These are phyloP conservation scores for Dalbergia cultrata DNA, from an alignment of 306 rosid genomes.

Conservation along the genomic window DNA sequence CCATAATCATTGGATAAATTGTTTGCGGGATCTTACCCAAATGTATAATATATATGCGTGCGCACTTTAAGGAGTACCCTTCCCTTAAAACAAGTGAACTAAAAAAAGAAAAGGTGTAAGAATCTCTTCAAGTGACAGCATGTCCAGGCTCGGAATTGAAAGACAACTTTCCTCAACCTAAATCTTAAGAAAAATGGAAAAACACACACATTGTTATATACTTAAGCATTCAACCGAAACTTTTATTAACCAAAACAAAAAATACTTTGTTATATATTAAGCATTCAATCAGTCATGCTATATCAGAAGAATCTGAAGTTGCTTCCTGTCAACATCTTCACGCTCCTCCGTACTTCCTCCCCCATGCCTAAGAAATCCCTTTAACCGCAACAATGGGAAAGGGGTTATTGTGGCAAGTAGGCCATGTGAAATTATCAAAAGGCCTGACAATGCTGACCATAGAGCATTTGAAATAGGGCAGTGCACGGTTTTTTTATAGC, in stretches of 20 bases:
- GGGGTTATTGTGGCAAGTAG: constrained; percentile 18
- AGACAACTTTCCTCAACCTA: too few relatives aligned
- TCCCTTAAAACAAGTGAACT: too few relatives aligned
- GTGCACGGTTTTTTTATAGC: constrained; percentile 6
- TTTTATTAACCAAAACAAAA: too few relatives aligned
- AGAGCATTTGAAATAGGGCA: constrained; percentile 8
- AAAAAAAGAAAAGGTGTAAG: too few relatives aligned
- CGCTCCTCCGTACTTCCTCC: not conserved
- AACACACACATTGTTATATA: too few relatives aligned
- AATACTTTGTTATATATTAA: not conserved
- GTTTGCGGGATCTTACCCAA: too few relatives aligned
- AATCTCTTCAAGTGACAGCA: too few relatives aligned
- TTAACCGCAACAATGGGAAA: constrained; percentile 11
- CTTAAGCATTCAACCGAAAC: too few relatives aligned
- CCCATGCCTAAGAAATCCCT: constrained; percentile 14
- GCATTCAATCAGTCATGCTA: not conserved
- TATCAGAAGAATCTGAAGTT: not conserved
- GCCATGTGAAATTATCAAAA: constrained; percentile 11
- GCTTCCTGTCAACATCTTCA: not conserved
- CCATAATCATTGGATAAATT: not conserved
- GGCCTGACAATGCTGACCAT: not conserved
- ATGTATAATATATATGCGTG: too few relatives aligned
- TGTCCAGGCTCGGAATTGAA: too few relatives aligned
- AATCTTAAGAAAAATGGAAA: too few relatives aligned
- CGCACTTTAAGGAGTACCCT: too few relatives aligned